Evolutionary conservation across 192 early-diverging fungal genomes (phyloP).

Genomic region (Gaertneriomyces semiglobifer): DNA sequence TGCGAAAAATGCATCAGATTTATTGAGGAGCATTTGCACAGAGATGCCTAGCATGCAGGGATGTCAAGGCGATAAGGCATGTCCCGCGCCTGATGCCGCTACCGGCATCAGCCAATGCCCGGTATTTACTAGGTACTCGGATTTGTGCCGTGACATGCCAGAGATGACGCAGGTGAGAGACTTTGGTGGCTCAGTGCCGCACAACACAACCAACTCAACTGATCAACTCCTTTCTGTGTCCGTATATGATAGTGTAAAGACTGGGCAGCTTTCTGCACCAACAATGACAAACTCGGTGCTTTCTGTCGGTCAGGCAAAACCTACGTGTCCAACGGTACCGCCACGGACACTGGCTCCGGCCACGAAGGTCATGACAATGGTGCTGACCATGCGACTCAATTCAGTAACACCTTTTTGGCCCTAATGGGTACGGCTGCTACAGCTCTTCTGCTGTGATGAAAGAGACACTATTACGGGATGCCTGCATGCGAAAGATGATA

Average conservation of each 20-base stretch:
- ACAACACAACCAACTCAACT: neutral
- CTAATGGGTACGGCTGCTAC: too few relatives aligned
- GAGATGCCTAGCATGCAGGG: constrained; percentile 6
- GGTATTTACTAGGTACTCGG: neutral
- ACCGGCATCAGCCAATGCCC: constrained; percentile 3
- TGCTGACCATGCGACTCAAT: too few relatives aligned
- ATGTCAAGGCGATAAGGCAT: neutral
- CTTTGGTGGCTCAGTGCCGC: neutral
- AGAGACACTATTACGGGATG: too few relatives aligned
- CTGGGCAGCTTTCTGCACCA: constrained; percentile 2
- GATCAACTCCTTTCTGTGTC: neutral
- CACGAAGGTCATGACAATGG: too few relatives aligned
- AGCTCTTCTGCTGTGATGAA: too few relatives aligned
- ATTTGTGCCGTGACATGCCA: constrained; percentile 13
- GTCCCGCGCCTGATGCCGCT: constrained; percentile 2
- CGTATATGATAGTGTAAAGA: constrained; percentile 8
- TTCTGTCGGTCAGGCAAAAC: neutral
- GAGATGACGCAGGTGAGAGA: constrained; percentile 4
- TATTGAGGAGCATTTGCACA: neutral
- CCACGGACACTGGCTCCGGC: too few relatives aligned
- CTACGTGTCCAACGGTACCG: too few relatives aligned
- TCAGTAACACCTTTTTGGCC: too few relatives aligned
- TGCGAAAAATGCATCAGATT: neutral
- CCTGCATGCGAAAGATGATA: too few relatives aligned
- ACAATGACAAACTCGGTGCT: neutral